phyloP scores from a whole-genome alignment of 306 rosid genomes.

The Abrus pulchellus region DNA sequence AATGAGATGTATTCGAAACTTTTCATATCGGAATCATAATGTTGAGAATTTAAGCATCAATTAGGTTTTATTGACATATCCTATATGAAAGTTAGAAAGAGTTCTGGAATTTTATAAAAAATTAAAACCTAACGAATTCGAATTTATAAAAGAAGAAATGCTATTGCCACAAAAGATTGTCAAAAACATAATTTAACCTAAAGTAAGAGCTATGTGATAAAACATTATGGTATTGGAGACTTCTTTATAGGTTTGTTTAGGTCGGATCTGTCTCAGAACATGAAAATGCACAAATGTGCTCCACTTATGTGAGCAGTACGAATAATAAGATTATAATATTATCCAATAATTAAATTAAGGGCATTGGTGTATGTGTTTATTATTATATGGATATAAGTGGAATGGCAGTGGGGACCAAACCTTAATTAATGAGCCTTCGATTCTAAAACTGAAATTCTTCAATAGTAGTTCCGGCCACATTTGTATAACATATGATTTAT shows the following conservation, averaged over 20 bases:
- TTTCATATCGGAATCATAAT: neutral
- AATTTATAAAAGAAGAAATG: slow-evolving; percentile 39
- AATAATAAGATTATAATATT: slow-evolving; percentile 43
- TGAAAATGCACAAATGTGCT: slow-evolving; percentile 57
- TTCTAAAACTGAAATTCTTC: slow-evolving; percentile 23
- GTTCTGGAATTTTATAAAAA: slow-evolving; percentile 35
- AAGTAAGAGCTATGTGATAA: slow-evolving; percentile 45
- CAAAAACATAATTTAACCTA: slow-evolving; percentile 43
- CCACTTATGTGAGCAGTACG: slow-evolving; percentile 59
- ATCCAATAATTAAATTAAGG: slow-evolving; percentile 8
- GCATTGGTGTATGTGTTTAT: neutral
- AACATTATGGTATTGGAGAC: slow-evolving; percentile 41
- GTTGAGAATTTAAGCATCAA: slow-evolving; percentile 34
- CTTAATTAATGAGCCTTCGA: slow-evolving; percentile 30
- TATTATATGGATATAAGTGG: slow-evolving; percentile 46
- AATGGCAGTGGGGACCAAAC: slow-evolving; percentile 44
- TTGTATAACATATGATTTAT: slow-evolving; percentile 21
- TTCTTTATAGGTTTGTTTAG: slow-evolving; percentile 59
- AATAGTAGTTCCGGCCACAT: neutral
- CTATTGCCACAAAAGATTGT: slow-evolving; percentile 47
- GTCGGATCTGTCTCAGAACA: slow-evolving; percentile 54
- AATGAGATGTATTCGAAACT: neutral
- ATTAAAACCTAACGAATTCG: slow-evolving; percentile 39
- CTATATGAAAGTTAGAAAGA: neutral
- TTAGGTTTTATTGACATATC: neutral